Conservation (phyloP, 2,329 filamentous ascomycete genomes). For the Nothophaeocryptopus gaeumannii region DNA sequence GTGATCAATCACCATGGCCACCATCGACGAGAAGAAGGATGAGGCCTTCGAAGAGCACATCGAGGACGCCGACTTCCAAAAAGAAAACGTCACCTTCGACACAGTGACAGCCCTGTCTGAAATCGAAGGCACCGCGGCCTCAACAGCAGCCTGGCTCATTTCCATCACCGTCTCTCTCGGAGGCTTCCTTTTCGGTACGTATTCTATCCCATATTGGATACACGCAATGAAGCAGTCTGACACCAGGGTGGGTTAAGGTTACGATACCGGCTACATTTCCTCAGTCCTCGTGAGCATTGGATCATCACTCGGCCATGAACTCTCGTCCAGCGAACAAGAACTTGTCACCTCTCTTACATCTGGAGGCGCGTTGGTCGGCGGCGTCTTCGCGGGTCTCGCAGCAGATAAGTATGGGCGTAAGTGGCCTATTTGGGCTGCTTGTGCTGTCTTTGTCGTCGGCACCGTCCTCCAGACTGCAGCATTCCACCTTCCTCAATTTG, state of each 20-base stretch:
- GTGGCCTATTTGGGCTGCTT: slow-evolving; percentile 42
- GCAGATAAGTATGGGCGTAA: slow-evolving; percentile 44
- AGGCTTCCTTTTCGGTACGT: slow-evolving; percentile 32
- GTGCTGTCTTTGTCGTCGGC: slow-evolving; percentile 41
- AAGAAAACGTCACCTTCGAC: slow-evolving; percentile 10
- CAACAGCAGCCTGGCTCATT: slow-evolving; percentile 41
- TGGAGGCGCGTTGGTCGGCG: slow-evolving; percentile 48
- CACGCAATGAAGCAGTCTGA: background rate
- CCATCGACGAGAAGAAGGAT: slow-evolving; percentile 15
- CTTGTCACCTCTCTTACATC: slow-evolving; percentile 53
- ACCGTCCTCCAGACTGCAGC: slow-evolving; percentile 31
- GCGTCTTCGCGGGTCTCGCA: slow-evolving; percentile 31
- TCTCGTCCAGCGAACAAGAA: slow-evolving; percentile 48
- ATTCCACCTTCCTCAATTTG: slow-evolving; percentile 42
- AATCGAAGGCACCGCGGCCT: slow-evolving; percentile 41
- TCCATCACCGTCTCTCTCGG: slow-evolving; percentile 38
- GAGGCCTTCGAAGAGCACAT: slow-evolving; percentile 19
- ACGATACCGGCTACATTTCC: slow-evolving; percentile 49
- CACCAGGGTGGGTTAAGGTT: slow-evolving; percentile 33
- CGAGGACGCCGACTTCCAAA: slow-evolving; percentile 16
- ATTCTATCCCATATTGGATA: background rate
- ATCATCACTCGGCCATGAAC: slow-evolving; percentile 39
- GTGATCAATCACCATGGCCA: slow-evolving; percentile 10
- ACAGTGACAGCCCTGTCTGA: slow-evolving; percentile 28
- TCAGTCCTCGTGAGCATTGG: slow-evolving; percentile 45